phyloP scores from a whole-genome alignment of 176 grass and related monocot genomes.

The Oryza coarctata region DNA sequence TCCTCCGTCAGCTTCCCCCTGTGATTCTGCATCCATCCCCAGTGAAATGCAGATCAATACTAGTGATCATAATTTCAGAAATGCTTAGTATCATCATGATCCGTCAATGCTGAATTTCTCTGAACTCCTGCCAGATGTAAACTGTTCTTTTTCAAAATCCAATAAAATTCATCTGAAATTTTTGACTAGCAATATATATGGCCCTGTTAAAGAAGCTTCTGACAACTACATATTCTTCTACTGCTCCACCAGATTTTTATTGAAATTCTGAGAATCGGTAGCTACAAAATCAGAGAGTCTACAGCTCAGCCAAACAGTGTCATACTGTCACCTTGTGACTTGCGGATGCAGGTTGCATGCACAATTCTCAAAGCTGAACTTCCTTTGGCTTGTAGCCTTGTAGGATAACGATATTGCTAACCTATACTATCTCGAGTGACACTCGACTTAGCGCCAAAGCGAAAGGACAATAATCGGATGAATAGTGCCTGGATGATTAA shows the following conservation, averaged over 20 bases:
- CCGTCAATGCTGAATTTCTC: not conserved
- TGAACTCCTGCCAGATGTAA: too few species aligned
- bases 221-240: too few species aligned
- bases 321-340: too few species aligned
- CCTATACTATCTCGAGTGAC: not conserved
- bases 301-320: too few species aligned
- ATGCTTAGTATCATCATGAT: not conserved
- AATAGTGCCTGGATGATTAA: not conserved
- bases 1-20: conserved; percentile 79
- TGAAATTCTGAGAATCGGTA: too few species aligned
- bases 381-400: not conserved
- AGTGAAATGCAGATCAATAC: not conserved
- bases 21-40: conserved; percentile 53
- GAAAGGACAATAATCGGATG: not conserved
- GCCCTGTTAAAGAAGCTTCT: too few species aligned
- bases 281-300: too few species aligned
- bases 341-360: not conserved
- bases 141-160: not conserved
- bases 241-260: too few species aligned
- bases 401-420: not conserved
- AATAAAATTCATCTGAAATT: not conserved
- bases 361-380: not conserved
- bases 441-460: conserved; percentile 8
- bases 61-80: too few species aligned
- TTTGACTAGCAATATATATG: not conserved